Conservation (phyloP, 2,329 filamentous ascomycete species). For the Pseudonectria buxi region DNA sequence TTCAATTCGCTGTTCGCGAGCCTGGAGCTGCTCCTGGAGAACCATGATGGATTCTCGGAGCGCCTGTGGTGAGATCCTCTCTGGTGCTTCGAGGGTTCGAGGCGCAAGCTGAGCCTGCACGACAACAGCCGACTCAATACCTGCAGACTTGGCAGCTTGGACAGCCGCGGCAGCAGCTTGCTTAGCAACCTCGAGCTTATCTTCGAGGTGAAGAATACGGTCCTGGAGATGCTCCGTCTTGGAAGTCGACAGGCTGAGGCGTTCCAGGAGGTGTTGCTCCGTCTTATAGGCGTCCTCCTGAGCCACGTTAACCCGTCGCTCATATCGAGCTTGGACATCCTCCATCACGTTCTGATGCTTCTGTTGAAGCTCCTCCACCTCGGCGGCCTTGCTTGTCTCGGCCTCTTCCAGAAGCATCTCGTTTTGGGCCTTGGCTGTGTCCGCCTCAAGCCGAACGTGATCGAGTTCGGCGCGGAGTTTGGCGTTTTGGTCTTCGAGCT, state of each 20-base stretch:
- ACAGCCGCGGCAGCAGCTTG: constrained; percentile 79
- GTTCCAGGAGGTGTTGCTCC: constrained; percentile 74
- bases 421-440: constrained; percentile 72
- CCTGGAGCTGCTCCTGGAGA: constrained; percentile 91
- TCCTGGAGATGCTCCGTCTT: constrained; percentile 84
- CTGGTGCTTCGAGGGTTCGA: constrained; percentile 51
- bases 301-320: constrained; percentile 64
- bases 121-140: constrained; percentile 28
- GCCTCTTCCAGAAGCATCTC: constrained; percentile 82
- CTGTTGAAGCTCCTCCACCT: constrained; percentile 42
- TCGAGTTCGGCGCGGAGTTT: constrained; percentile 71
- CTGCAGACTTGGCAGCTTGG: constrained; percentile 60
- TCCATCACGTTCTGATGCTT: constrained; percentile 65
- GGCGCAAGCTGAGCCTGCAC: constrained; percentile 15
- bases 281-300: constrained; percentile 75
- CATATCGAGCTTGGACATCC: constrained; percentile 68
- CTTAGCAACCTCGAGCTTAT: constrained; percentile 85
- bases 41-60: constrained; percentile 94
- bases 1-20: constrained; percentile 85
- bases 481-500: constrained; percentile 72
- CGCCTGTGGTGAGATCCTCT: constrained; percentile 90
- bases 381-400: constrained; percentile 57
- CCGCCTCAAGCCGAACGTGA: constrained; percentile 68
- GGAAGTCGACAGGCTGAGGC: constrained; percentile 72
- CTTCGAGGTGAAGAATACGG: constrained; percentile 75